Percentiles rank a stretch among this genome's conserved stretches.
Evolutionary conservation across 768 basidiomycete species (phyloP).

Genomic region (Gymnopilus dilepis): DNA sequence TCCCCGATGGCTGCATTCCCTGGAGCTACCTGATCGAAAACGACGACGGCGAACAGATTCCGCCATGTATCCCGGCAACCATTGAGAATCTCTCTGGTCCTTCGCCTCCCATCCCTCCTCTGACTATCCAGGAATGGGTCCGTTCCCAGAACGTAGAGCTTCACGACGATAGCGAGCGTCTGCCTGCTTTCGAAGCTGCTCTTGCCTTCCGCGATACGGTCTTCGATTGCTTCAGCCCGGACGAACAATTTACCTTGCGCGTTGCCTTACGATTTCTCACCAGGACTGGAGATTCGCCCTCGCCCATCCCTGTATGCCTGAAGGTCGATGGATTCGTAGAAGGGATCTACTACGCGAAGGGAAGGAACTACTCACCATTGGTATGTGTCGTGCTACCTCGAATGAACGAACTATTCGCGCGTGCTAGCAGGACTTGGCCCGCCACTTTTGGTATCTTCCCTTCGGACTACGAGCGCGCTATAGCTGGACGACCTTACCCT

Average conservation of each 20-base stretch:
- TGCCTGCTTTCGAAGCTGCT: neutral
- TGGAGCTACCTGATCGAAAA: neutral
- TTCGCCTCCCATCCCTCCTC: no score
- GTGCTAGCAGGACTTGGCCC: neutral
- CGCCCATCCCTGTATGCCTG: neutral
- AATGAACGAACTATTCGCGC: neutral
- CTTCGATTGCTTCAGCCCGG: neutral
- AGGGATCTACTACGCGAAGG: neutral
- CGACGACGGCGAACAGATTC: neutral
- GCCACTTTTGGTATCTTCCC: neutral
- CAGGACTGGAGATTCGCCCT: neutral
- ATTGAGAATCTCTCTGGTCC: neutral
- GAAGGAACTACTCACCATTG: neutral
- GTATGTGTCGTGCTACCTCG: neutral
- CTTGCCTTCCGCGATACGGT: neutral
- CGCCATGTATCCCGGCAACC: neutral
- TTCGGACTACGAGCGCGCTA: neutral
- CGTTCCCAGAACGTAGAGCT: neutral
- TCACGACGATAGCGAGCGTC: neutral
- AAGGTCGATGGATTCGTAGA: neutral
- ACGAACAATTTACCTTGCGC: neutral
- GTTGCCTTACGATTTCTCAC: neutral
- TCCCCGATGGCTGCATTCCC: neutral
- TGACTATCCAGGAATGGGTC: no score
- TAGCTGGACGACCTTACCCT: no score